Conservation (phyloP, 371 early-diverging fungal species). For the Mortierella polycephala region DNA sequence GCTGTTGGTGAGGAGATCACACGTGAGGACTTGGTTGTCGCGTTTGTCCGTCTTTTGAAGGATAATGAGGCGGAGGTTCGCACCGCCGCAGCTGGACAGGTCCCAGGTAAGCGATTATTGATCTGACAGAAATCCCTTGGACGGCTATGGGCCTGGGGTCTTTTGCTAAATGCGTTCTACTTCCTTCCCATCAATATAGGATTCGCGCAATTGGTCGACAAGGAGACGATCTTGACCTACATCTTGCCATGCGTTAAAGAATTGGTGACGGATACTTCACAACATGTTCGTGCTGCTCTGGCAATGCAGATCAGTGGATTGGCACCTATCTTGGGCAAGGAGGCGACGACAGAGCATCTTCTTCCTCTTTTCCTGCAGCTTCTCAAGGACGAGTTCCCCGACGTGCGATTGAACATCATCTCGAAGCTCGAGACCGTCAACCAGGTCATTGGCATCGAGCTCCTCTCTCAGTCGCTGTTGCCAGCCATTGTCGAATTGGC, state of each 20-base stretch:
- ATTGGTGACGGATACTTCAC: constrained; percentile 92
- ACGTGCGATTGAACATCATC: constrained; percentile 97
- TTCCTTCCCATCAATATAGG: constrained; percentile 58
- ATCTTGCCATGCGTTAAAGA: constrained; percentile 92
- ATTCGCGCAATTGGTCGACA: constrained; percentile 85
- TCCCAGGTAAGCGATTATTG: constrained; percentile 72
- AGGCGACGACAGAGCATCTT: constrained; percentile 94
- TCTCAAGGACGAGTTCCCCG: constrained; percentile 96
- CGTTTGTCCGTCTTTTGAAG: constrained; percentile 85
- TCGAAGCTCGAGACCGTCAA: constrained; percentile 96
- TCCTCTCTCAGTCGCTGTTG: constrained; percentile 94
- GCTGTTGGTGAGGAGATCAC: constrained; percentile 84
- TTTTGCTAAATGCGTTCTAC: not conserved
- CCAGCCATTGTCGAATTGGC: constrained; percentile 98
- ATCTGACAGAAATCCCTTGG: not conserved
- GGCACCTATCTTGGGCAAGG: constrained; percentile 94
- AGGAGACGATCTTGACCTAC: constrained; percentile 78
- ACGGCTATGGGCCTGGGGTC: constrained; percentile 1
- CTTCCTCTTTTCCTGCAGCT: constrained; percentile 94
- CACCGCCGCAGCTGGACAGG: constrained; percentile 89
- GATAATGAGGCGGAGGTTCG: constrained; percentile 98
- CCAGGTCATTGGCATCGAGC: constrained; percentile 96
- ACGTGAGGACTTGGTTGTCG: constrained; percentile 76
- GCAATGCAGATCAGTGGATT: constrained; percentile 96
- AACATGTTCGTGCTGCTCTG: constrained; percentile 95